A percentile compares a stretch with the other conserved stretches of the same genome.
Conservation (phyloP, 163 green algal species). For the Chloromonas sp. region DNA sequence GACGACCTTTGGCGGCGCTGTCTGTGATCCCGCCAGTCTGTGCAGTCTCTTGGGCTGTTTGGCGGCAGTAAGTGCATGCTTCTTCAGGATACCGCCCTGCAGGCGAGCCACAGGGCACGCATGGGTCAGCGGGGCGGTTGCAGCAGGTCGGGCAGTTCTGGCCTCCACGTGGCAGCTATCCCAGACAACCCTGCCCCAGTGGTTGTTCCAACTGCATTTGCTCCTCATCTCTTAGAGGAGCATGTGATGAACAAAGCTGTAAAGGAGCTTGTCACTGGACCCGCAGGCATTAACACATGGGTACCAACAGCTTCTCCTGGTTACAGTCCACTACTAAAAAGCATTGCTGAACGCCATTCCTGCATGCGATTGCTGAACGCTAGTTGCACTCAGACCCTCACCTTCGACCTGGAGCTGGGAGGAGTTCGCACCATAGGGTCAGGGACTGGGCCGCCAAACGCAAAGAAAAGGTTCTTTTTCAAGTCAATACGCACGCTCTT, state of each 20-base stretch:
- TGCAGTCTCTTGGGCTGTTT: neutral
- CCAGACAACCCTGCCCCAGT: too few species aligned
- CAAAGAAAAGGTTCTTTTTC: conserved; percentile 44
- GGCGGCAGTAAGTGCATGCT: neutral
- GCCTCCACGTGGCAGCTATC: too few species aligned
- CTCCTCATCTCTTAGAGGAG: too few species aligned
- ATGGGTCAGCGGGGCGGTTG: neutral
- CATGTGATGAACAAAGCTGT: neutral
- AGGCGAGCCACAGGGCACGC: neutral
- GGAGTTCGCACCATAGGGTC: conserved; percentile 43
- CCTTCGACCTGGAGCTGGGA: conserved; percentile 18
- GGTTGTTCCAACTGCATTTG: too few species aligned
- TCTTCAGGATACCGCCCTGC: neutral
- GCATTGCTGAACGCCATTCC: too few species aligned
- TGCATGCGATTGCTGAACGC: too few species aligned
- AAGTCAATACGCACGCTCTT: conserved; percentile 34
- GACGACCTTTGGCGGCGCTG: neutral
- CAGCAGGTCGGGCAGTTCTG: neutral
- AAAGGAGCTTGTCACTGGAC: neutral
- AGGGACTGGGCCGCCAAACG: conserved; percentile 36
- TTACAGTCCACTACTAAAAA: too few species aligned
- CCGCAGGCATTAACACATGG: neutral
- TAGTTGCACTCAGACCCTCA: neutral
- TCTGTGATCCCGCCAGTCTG: neutral
- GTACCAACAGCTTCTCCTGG: neutral